These are phyloP conservation scores for Ambrosiella xylebori DNA, from an alignment of 2,329 filamentous ascomycete genomes.

Conservation along the genomic window DNA sequence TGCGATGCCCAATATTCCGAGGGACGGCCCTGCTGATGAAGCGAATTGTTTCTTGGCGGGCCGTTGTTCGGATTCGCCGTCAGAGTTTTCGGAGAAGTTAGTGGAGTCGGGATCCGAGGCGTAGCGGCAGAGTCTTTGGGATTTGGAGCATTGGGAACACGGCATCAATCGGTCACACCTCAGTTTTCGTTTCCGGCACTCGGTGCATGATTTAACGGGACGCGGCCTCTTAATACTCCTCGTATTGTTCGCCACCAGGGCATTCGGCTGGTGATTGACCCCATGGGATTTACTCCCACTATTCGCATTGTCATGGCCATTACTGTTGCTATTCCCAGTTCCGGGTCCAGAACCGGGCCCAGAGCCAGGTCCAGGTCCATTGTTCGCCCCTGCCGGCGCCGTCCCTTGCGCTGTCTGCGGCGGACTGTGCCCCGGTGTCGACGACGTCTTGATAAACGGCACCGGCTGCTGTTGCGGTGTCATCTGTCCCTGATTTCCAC, in stretches of 20 bases:
- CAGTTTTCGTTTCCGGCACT: conserved; percentile 40
- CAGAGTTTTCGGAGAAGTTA: conserved; percentile 33
- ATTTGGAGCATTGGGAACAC: conserved; percentile 41
- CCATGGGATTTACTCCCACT: neutral
- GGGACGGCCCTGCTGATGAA: neutral
- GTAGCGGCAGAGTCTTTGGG: conserved; percentile 36
- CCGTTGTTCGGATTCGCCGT: conserved; percentile 20
- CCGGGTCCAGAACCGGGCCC: too few relatives aligned
- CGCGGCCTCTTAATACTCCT: conserved; percentile 35
- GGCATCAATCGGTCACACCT: conserved; percentile 38
- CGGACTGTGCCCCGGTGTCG: conserved; percentile 6
- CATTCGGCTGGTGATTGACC: neutral
- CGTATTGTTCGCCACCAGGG: conserved; percentile 3
- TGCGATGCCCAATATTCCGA: too few relatives aligned
- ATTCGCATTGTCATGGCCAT: neutral
- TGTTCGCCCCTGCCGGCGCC: too few relatives aligned
- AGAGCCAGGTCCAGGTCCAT: too few relatives aligned
- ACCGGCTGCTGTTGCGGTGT: conserved; percentile 2
- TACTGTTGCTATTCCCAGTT: neutral
- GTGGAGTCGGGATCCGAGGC: conserved; percentile 30
- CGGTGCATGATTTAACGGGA: conserved; percentile 38
- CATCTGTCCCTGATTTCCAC: neutral
- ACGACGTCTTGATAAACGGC: conserved; percentile 8
- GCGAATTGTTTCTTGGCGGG: conserved; percentile 17
- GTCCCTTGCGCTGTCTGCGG: neutral